Conservation (phyloP, 495 filamentous ascomycete species). For the Aspergillus leporis region DNA sequence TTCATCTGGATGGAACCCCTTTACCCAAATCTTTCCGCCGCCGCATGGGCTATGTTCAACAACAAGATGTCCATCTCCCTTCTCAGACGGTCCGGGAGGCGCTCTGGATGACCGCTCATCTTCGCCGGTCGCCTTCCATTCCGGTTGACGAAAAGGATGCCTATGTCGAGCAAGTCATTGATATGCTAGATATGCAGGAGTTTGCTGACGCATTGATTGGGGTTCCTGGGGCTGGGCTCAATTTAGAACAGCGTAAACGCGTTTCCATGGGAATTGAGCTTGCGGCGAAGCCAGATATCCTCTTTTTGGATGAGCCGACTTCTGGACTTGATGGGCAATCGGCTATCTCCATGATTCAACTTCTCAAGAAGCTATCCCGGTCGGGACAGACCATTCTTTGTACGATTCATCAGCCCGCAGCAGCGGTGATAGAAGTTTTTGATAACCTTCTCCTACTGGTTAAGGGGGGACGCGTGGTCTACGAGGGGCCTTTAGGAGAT, state of each 20-base stretch:
- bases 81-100: constrained; percentile 50
- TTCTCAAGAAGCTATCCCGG: constrained; percentile 64
- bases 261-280: constrained; percentile 78
- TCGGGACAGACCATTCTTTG: constrained; percentile 59
- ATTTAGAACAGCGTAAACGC: constrained; percentile 44
- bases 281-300: constrained; percentile 65
- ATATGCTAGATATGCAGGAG: constrained; percentile 29
- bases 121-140: constrained; percentile 36
- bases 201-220: constrained; percentile 37
- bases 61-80: constrained; percentile 65
- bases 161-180: constrained; percentile 36
- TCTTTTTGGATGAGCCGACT: constrained; percentile 66
- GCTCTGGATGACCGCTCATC: constrained; percentile 47
- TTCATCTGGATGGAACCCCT: constrained; percentile 29
- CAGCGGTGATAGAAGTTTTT: constrained; percentile 53
- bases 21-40: constrained; percentile 33
- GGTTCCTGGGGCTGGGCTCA: constrained; percentile 30
- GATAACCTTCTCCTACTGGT: constrained; percentile 55
- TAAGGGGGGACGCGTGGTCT: constrained; percentile 52
- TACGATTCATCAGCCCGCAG: constrained; percentile 61
- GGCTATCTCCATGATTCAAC: constrained; percentile 63
- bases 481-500: constrained; percentile 55
- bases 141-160: constrained; percentile 36
- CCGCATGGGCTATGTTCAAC: constrained; percentile 65
- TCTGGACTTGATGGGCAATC: constrained; percentile 70